Evolutionary conservation across 768 basidiomycete species (phyloP).

Genomic region (Trametes sanguinea): DNA sequence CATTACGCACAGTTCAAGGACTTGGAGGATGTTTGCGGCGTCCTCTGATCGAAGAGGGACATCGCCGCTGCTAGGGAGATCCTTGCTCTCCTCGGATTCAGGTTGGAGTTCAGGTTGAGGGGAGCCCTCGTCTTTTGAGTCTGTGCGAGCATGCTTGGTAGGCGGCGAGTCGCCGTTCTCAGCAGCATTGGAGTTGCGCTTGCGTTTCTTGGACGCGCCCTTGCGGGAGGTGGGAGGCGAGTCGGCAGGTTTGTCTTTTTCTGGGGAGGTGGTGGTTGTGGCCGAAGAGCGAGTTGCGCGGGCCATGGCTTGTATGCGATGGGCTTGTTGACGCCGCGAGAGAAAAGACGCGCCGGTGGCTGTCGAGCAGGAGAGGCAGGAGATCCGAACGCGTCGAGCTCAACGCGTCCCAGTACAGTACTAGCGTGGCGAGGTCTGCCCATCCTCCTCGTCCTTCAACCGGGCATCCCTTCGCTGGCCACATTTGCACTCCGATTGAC

Average conservation of each 20-base stretch:
- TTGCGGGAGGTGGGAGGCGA: constrained; percentile 34
- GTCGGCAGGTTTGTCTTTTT: constrained; percentile 37
- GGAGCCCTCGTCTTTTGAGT: constrained; percentile 35
- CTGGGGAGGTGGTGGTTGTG: constrained; percentile 40
- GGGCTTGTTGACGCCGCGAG: constrained; percentile 19
- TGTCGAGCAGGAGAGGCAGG: constrained; percentile 19
- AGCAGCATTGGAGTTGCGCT: constrained; percentile 51
- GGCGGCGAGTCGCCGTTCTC: constrained; percentile 51
- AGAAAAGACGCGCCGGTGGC: constrained; percentile 39
- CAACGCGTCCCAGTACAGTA: constrained; percentile 30
- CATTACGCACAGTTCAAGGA: constrained; percentile 54
- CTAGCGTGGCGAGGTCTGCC: constrained; percentile 18
- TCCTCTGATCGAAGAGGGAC: constrained; percentile 46
- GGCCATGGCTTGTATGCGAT: constrained; percentile 51
- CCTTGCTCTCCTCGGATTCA: constrained; percentile 23
- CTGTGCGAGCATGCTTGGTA: constrained; percentile 52
- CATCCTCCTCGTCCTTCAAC: not conserved
- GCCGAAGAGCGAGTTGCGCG: constrained; percentile 67
- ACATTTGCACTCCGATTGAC: not conserved
- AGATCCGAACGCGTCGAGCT: constrained; percentile 25
- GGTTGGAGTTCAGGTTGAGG: constrained; percentile 24
- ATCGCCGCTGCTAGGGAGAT: constrained; percentile 46
- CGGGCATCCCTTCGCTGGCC: not conserved
- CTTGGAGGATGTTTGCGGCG: constrained; percentile 58
- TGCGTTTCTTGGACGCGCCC: constrained; percentile 60